These are phyloP conservation scores for Podospora didyma DNA, from an alignment of 495 filamentous ascomycete genomes.

Conservation along the genomic window DNA sequence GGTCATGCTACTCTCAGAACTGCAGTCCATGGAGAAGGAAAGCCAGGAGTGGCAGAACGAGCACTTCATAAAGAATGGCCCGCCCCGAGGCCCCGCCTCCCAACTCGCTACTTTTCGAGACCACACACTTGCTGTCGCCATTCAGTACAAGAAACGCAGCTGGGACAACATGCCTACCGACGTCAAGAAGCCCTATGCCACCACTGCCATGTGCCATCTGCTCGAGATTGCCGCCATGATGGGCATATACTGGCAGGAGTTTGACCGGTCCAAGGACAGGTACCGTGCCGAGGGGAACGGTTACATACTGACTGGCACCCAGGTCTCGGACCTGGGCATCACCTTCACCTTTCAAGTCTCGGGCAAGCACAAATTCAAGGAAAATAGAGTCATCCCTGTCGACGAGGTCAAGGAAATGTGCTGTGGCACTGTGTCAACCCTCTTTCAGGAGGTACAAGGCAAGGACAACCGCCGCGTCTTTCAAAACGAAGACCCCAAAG, in stretches of 20 bases:
- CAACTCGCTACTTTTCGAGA: constrained; percentile 5
- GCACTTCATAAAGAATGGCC: constrained; percentile 15
- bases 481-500: constrained; percentile 32
- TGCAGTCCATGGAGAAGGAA: constrained; percentile 42
- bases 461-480: constrained; percentile 31
- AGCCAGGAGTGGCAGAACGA: constrained; percentile 37
- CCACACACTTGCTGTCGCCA: constrained; percentile 39
- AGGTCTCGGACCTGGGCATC: constrained; percentile 40
- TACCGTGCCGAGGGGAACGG: constrained; percentile 51
- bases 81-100: constrained; percentile 4
- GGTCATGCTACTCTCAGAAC: constrained; percentile 38
- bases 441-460: constrained; percentile 30
- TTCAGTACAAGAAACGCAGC: constrained; percentile 43
- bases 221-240: constrained; percentile 48
- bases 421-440: constrained; percentile 44
- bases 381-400: constrained; percentile 42
- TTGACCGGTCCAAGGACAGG: constrained; percentile 37
- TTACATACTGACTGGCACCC: constrained; percentile 40
- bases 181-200: constrained; percentile 48
- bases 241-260: constrained; percentile 49
- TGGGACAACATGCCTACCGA: constrained; percentile 48
- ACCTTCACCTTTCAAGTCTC: constrained; percentile 43
- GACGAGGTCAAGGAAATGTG: constrained; percentile 43
- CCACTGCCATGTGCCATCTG: constrained; percentile 45
- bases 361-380: constrained; percentile 38